Evolutionary conservation across 192 early-diverging fungal genomes (phyloP).

Genomic region (Rhizophagus clarus): DNA sequence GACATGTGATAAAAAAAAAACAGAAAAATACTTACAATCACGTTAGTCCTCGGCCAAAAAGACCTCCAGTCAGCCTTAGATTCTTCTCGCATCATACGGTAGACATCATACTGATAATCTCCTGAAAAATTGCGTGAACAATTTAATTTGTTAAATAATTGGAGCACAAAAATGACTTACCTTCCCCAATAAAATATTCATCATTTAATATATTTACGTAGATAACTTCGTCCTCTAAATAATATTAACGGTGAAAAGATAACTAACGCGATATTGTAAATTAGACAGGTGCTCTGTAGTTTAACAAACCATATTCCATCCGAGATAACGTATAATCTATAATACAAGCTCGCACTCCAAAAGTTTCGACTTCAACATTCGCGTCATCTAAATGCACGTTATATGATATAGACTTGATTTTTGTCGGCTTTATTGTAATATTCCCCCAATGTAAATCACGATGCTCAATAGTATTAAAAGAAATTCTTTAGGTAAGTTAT

Average conservation of each 20-base stretch:
- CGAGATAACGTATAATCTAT: conserved; percentile 77
- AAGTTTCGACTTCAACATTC: conserved; percentile 49
- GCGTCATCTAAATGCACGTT: conserved; percentile 20
- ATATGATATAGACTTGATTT: background rate
- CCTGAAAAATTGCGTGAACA: conserved; percentile 44
- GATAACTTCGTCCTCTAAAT: conserved; percentile 45
- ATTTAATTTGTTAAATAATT: conserved; percentile 8
- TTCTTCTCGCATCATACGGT: conserved; percentile 64
- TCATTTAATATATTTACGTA: conserved; percentile 57
- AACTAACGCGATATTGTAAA: background rate
- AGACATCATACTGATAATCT: conserved; percentile 76
- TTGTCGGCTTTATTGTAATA: conserved; percentile 56
- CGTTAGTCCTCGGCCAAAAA: conserved; percentile 50
- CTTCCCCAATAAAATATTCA: conserved; percentile 51
- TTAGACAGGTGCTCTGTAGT: background rate
- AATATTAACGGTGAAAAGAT: background rate
- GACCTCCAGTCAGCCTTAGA: conserved; percentile 45
- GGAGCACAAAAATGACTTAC: background rate
- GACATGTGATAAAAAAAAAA: background rate
- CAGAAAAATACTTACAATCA: conserved; percentile 42
- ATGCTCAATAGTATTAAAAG: conserved; percentile 49
- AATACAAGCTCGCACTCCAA: conserved; percentile 62
- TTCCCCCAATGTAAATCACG: conserved; percentile 80
- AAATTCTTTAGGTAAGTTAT: background rate
- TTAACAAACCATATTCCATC: conserved; percentile 45